A percentile compares a stretch with the other conserved stretches of the same genome.
Conservation (phyloP, 306 rosid genomes). For the Cucurbita moschata region DNA sequence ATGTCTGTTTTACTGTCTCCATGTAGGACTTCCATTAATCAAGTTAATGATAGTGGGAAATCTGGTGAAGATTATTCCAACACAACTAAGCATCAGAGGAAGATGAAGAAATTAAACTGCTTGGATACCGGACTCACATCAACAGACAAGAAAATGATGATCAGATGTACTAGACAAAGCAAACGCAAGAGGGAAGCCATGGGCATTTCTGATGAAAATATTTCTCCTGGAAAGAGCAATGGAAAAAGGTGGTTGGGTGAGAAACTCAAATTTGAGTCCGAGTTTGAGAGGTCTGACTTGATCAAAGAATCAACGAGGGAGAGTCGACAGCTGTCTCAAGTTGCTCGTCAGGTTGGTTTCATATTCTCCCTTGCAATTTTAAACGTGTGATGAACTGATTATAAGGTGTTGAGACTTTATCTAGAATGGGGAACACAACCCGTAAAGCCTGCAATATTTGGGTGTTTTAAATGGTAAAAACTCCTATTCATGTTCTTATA, state of each 20-base stretch:
- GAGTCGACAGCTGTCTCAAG: conserved; percentile 32
- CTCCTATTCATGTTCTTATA: neutral
- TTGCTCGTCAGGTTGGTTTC: conserved; percentile 49
- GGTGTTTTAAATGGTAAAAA: neutral
- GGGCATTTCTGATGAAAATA: conserved; percentile 18
- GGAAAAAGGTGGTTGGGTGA: conserved; percentile 24
- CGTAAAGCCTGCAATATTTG: neutral
- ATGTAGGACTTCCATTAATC: conserved; percentile 23
- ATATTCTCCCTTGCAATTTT: neutral
- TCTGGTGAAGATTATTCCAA: conserved; percentile 18
- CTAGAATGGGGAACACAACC: neutral
- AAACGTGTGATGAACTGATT: neutral
- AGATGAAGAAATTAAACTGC: conserved; percentile 19
- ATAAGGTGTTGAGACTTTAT: neutral
- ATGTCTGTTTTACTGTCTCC: conserved; percentile 31
- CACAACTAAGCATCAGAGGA: conserved; percentile 11
- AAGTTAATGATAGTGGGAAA: conserved; percentile 13
- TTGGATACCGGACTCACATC: conserved; percentile 24
- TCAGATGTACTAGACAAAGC: conserved; percentile 52
- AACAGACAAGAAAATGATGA: conserved; percentile 21
- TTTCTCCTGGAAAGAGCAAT: conserved; percentile 15
- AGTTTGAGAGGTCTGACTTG: conserved; percentile 21
- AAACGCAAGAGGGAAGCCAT: conserved; percentile 44
- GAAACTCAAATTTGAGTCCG: conserved; percentile 15
- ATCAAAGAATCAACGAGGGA: conserved; percentile 26